A percentile compares a stretch with the other conserved stretches of the same genome.
phyloP scores from a whole-genome alignment of 2,329 filamentous ascomycete genomes.

The Cladophialophora psammophila region DNA sequence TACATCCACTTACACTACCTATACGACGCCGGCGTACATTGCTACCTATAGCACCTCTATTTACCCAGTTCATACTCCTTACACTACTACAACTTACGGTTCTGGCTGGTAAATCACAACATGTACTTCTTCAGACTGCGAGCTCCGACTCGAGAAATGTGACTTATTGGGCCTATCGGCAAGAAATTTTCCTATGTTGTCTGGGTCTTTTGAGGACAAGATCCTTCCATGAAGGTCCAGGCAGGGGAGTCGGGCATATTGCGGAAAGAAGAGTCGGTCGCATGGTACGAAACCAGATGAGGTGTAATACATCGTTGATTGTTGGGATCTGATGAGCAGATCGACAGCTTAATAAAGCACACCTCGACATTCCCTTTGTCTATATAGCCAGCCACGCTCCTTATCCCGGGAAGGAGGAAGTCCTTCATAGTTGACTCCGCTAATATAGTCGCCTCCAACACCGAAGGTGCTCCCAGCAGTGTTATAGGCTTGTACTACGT shows the following conservation, averaged over 20 bases:
- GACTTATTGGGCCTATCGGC: background rate
- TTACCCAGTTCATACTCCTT: background rate
- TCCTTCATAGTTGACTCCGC: background rate
- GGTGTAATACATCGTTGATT: background rate
- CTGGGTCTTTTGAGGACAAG: background rate
- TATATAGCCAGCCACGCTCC: conserved; percentile 1
- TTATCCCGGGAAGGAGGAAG: background rate
- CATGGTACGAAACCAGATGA: background rate
- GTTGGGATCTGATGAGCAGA: background rate
- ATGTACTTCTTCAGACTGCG: background rate
- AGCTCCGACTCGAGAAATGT: background rate
- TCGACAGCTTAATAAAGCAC: background rate
- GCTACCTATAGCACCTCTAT: background rate
- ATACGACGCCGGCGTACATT: background rate
- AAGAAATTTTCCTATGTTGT: background rate
- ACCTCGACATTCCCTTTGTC: background rate
- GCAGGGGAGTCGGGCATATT: background rate
- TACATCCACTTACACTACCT: too few species aligned
- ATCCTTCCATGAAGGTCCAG: background rate
- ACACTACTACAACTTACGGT: background rate
- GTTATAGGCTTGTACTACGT: background rate
- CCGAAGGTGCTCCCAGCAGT: background rate
- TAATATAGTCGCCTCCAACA: conserved; percentile 1
- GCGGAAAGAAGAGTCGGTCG: background rate
- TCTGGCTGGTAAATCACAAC: background rate